Conservation (phyloP, 2,329 filamentous ascomycete species). For the Fusarium ramigenum region DNA sequence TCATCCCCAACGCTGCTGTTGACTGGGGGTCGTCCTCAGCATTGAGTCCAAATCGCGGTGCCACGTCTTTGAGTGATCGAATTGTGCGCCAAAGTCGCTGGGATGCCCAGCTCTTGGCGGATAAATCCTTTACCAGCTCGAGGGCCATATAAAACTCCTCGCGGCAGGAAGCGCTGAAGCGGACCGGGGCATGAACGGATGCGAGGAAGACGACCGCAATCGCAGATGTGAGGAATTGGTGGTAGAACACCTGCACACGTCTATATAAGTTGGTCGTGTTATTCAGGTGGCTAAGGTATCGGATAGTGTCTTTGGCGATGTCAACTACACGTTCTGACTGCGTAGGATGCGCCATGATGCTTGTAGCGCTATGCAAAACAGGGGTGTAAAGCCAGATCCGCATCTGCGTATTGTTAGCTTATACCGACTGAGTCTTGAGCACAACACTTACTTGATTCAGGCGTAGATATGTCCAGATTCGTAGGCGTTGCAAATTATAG, state of each 20-base stretch:
- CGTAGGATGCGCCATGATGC: constrained; percentile 78
- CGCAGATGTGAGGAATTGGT: constrained; percentile 80
- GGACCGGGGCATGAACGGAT: constrained; percentile 76
- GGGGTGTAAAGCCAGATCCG: constrained; percentile 90
- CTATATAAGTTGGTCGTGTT: constrained; percentile 77
- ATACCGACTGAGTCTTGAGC: too few species aligned
- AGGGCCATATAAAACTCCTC: constrained; percentile 84
- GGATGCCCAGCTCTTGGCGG: constrained; percentile 75
- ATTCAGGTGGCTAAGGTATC: constrained; percentile 75
- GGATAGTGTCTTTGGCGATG: constrained; percentile 80
- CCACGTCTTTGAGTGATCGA: constrained; percentile 75
- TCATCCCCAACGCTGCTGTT: constrained; percentile 64
- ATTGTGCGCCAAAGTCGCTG: constrained; percentile 79
- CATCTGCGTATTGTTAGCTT: constrained; percentile 57
- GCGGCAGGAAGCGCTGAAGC: constrained; percentile 73
- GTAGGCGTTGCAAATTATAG: constrained; percentile 76
- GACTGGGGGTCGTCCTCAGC: constrained; percentile 60
- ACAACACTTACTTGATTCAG: constrained; percentile 72
- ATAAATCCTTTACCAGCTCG: constrained; percentile 77
- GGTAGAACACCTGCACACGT: constrained; percentile 78
- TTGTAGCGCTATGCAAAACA: constrained; percentile 83
- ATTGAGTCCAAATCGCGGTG: constrained; percentile 71
- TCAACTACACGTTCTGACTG: constrained; percentile 80
- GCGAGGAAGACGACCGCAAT: constrained; percentile 81
- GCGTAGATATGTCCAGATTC: constrained; percentile 85